Base-by-base conservation (phyloP, 352 stramenopile genomes). In the Thalassiosira mediterranea region DNA sequence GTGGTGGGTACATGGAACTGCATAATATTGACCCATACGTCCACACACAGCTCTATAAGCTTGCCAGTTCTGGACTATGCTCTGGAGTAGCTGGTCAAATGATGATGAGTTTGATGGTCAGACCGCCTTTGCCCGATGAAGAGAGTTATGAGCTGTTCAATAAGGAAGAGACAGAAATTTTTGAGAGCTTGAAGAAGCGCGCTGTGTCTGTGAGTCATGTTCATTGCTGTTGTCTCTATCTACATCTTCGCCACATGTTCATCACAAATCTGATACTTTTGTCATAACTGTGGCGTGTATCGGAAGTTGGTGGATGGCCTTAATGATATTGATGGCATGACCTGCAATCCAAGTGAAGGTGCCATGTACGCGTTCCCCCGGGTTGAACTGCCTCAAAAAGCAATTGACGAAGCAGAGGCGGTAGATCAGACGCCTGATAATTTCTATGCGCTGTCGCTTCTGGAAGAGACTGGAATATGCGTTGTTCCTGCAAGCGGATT, bases 291-390 rank as follows among this genome's bases (percentile, higher is more conserved):
- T n/a, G n/a, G n/a, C n/a, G n/a, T n/a, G n/a, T n/a, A n/a, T n/a
- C n/a, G n/a, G n/a, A n/a, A n/a, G n/a, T n/a, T 80, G 13, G 94
- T 97, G 11, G 84, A 96, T 47, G 96, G 96, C 2, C 95, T 98
- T 34, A 98, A 98, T 83, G 72, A 94, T 40, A 92, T 99, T 48
- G 94, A 97, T 29, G 97, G 97, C 32, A 95, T 99, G 53, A 97
- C 92, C 15, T 99, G 97, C 84, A 96, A 98, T 56, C 93, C 96
- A 65, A 95, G 96, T 1, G 95, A 99, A 77, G 97, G 97, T 49
- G 95, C 97, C 3, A 97, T 99, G 95, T 99, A 99, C 89, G 98
- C 96, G 58, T 99, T 99, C 89, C 97, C 97, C 10, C 53, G 34
- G 21, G 79, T 92, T 29, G 34, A 86, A 42, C 51, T 99, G 47